Conservation (phyloP, 129 eudicot species). For the Oenanthe sinensis region DNA sequence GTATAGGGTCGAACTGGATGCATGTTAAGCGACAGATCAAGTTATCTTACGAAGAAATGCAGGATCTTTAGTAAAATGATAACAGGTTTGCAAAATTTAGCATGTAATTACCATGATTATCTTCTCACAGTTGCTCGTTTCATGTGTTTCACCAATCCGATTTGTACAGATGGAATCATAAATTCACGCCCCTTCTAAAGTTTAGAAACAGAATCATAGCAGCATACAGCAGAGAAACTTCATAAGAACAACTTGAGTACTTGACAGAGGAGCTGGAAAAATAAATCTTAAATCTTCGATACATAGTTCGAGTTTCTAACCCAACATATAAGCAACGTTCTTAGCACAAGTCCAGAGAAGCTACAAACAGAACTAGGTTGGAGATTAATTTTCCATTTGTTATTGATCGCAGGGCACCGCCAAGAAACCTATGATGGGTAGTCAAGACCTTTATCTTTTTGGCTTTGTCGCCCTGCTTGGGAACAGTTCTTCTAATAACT, state of each 20-base stretch:
- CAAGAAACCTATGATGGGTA: constrained; percentile 62
- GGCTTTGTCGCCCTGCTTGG: constrained; percentile 61
- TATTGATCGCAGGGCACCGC: constrained; percentile 57
- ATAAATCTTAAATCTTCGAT: constrained; percentile 41
- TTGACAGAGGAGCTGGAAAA: constrained; percentile 57
- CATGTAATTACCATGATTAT: constrained; percentile 58
- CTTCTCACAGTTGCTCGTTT: constrained; percentile 44
- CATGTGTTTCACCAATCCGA: constrained; percentile 64
- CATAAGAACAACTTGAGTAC: constrained; percentile 53
- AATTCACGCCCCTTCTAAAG: constrained; percentile 26
- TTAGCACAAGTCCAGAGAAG: no score
- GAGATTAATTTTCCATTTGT: constrained; percentile 50
- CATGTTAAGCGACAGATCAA: constrained; percentile 55
- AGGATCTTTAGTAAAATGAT: constrained; percentile 40
- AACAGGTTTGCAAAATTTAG: constrained; percentile 48
- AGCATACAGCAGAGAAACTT: constrained; percentile 35
- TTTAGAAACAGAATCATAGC: constrained; percentile 45
- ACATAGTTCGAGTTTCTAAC: constrained; percentile 49
- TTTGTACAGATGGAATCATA: constrained; percentile 62
- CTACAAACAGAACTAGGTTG: no score
- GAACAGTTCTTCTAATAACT: constrained; percentile 62
- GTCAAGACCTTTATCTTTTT: constrained; percentile 49
- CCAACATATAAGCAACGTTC: constrained; percentile 38
- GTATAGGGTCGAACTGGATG: constrained; percentile 65
- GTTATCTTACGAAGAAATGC: constrained; percentile 45